A percentile compares a stretch with the other conserved stretches of the same genome.
These are phyloP conservation scores for Silene uniflora DNA, from an alignment of 148 eudicot species.

Conservation along the genomic window DNA sequence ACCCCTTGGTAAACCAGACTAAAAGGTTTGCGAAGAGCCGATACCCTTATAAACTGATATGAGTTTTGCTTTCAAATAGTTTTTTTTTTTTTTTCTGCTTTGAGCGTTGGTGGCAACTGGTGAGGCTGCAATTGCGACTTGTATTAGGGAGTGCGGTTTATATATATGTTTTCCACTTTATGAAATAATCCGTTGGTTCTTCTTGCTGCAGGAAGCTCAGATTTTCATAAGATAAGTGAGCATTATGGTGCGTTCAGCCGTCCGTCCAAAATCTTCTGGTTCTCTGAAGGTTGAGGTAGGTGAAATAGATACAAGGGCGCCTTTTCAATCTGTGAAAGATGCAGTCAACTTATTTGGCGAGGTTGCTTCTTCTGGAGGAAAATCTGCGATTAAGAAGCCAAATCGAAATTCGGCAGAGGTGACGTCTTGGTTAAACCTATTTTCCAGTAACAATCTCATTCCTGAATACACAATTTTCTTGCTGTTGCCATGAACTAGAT, in stretches of 20 bases:
- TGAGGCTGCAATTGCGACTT: neutral
- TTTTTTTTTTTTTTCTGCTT: neutral
- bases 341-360: slow-evolving; percentile 94
- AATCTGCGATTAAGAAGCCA: slow-evolving; percentile 52
- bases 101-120: neutral
- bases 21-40: neutral
- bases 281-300: slow-evolving; percentile 79
- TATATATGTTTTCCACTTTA: neutral
- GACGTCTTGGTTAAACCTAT: neutral
- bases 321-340: slow-evolving; percentile 97
- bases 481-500: neutral
- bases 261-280: slow-evolving; percentile 40
- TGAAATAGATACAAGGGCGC: slow-evolving; percentile 95
- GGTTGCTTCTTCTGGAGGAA: slow-evolving; percentile 73
- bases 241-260: slow-evolving; percentile 44
- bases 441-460: neutral
- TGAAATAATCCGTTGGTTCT: neutral
- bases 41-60: neutral
- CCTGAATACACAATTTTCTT: neutral
- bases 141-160: neutral
- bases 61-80: neutral
- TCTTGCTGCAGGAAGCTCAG: slow-evolving; percentile 15
- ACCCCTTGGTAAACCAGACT: neutral
- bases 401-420: slow-evolving; percentile 83
- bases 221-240: slow-evolving; percentile 7